Percentiles rank a stretch among this genome's conserved stretches.
These are phyloP conservation scores for Scleromitrula shiraiana DNA, from an alignment of 2,329 filamentous ascomycete genomes.

Conservation along the genomic window DNA sequence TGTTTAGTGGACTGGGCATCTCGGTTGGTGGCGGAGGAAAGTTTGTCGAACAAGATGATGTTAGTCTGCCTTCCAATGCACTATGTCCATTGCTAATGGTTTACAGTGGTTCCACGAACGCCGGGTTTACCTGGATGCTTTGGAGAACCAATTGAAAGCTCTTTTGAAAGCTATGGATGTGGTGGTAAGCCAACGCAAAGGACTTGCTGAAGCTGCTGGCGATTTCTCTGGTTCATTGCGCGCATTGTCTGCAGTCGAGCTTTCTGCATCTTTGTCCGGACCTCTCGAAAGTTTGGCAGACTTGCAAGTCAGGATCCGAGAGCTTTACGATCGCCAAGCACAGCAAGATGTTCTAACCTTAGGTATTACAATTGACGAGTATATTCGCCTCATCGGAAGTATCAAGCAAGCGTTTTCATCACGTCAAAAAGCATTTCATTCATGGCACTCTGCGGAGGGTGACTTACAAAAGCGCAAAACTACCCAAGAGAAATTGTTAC, in stretches of 20 bases:
- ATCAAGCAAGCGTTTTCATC: slow-evolving; percentile 90
- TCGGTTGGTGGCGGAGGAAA: slow-evolving; percentile 72
- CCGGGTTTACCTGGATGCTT: slow-evolving; percentile 84
- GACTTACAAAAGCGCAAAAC: slow-evolving; percentile 85
- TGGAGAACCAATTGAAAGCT: slow-evolving; percentile 84
- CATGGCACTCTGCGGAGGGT: slow-evolving; percentile 85
- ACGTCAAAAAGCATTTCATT: slow-evolving; percentile 90
- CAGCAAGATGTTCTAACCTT: slow-evolving; percentile 95
- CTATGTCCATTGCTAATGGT: slow-evolving; percentile 18
- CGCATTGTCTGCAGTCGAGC: slow-evolving; percentile 82
- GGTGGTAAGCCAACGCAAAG: slow-evolving; percentile 86
- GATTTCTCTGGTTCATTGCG: slow-evolving; percentile 94
- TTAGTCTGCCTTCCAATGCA: slow-evolving; percentile 36
- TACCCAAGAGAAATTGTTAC: slow-evolving; percentile 86
- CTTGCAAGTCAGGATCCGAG: slow-evolving; percentile 84
- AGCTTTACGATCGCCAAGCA: slow-evolving; percentile 92
- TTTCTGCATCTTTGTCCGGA: slow-evolving; percentile 79
- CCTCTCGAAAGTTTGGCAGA: slow-evolving; percentile 89
- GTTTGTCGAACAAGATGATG: slow-evolving; percentile 96
- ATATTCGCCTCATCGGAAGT: slow-evolving; percentile 89
- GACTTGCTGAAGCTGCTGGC: slow-evolving; percentile 83
- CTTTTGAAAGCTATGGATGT: slow-evolving; percentile 90
- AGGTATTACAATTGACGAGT: slow-evolving; percentile 96
- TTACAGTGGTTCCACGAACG: slow-evolving; percentile 93
- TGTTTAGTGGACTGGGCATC: slow-evolving; percentile 78